Percentiles rank a stretch among this genome's conserved stretches.
phyloP scores from a whole-genome alignment of 2,329 filamentous ascomycete species.

The Coleophoma eucalyptorum region DNA sequence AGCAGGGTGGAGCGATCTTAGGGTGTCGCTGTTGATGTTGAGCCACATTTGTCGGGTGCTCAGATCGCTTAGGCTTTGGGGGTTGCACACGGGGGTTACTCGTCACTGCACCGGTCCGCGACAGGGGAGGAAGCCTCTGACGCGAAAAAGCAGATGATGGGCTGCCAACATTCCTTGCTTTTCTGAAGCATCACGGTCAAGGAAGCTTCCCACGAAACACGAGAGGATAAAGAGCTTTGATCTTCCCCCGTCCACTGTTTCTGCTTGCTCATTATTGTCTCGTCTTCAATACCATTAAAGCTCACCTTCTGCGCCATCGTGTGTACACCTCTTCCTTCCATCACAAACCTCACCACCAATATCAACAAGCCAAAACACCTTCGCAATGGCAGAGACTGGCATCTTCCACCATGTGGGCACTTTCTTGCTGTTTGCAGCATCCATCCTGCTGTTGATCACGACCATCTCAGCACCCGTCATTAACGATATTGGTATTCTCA shows the following conservation, averaged over 20 bases:
- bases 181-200: neutral
- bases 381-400: conserved; percentile 22
- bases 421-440: conserved; percentile 50
- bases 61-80: no score
- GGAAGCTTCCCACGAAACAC: no score
- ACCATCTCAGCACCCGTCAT: conserved; percentile 57
- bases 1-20: no score
- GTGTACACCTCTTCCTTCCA: neutral
- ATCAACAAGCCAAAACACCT: neutral
- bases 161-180: neutral
- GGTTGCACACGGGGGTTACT: no score
- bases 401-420: conserved; percentile 52
- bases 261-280: neutral
- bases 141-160: neutral
- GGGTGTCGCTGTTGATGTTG: no score
- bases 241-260: no score
- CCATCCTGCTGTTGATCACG: conserved; percentile 53
- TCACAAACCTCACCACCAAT: neutral
- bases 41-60: no score
- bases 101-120: no score
- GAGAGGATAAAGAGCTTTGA: no score
- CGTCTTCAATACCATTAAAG: neutral
- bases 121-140: neutral
- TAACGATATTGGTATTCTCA: conserved; percentile 48
- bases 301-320: neutral